Base-by-base conservation (phyloP, 2,329 filamentous ascomycete species). In the Furcasterigmium furcatum region DNA sequence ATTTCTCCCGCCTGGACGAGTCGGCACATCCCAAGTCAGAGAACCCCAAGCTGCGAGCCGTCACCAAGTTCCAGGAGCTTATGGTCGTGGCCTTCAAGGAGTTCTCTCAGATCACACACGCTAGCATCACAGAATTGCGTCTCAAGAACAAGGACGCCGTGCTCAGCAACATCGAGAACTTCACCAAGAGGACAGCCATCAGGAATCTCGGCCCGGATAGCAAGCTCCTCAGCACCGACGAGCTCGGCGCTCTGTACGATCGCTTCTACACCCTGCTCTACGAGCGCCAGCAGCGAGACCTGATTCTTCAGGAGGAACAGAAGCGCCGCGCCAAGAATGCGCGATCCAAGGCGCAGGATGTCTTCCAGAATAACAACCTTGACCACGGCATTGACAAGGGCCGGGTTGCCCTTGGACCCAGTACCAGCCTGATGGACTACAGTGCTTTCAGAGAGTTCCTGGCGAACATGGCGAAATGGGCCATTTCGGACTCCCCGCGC, bases 41-140 rank as follows among this genome's bases (percentile, higher is more conserved):
- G 62, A 99, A 97, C 52, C 85, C 91, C 4, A 99, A 97, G 68
- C 74, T 97, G 43, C 82, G 92, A 44, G 90, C 91, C 0, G 94
- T 99, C 44, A 99, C 95, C 6, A 82, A 89, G 39, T 99, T 99
- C 63, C 94, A 99, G 59, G 94, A 97, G 65, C 80, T 99, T 46
- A 97, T 99, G 91, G 94, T 99, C 4, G 94, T 97, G 18, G 94
- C 94, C 1, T 99, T 99, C 71, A 97, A 96, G 57, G 94, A 99
- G 61, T 99, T 99, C 61, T 87, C 92, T 1, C 89, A 85, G 34
- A 96, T 99, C 55, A 99, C 94, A 0, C 92, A 99, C 61, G 86
- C 84, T 60, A 96, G 86, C 42, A 91, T 99, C 49, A 87, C 87
- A 1, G 94, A 97, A 54, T 79, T 95, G 60, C 84, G 94, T 19